Evolutionary conservation across 2,329 filamentous ascomycete species (phyloP).

Genomic region (Dactylonectria macrodidyma): DNA sequence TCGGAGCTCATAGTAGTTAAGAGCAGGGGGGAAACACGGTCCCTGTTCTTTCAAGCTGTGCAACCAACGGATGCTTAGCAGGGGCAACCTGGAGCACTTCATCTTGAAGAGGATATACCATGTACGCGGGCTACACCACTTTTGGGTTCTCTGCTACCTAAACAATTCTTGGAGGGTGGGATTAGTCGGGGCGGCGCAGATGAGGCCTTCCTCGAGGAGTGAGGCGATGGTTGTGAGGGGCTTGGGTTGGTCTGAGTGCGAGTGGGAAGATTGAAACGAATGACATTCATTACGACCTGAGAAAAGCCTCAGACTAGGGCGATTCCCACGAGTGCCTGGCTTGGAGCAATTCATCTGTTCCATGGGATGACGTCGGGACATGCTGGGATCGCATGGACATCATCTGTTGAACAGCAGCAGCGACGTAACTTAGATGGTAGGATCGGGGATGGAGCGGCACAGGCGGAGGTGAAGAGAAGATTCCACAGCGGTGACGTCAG

Average conservation of each 20-base stretch:
- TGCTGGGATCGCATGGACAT: neutral
- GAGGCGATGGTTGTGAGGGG: neutral
- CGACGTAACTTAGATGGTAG: neutral
- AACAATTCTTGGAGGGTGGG: neutral
- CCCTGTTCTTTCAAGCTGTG: neutral
- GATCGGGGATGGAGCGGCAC: constrained; percentile 1
- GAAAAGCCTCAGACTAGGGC: neutral
- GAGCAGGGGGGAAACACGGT: constrained; percentile 3
- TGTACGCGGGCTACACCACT: neutral
- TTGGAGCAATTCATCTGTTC: neutral
- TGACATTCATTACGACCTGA: neutral
- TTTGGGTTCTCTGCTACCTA: constrained; percentile 3
- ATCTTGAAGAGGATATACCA: neutral
- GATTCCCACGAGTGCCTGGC: neutral
- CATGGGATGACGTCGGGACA: neutral
- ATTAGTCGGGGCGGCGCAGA: constrained; percentile 3
- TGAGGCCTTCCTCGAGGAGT: constrained; percentile 5
- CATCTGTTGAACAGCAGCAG: neutral
- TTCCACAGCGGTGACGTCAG: constrained; percentile 28
- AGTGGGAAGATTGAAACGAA: neutral
- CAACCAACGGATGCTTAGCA: neutral
- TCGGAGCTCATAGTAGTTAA: neutral
- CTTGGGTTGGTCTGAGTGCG: neutral
- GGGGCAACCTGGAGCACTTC: neutral
- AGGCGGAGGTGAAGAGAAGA: neutral